These are phyloP conservation scores for Arthrocladium fulminans DNA, from an alignment of 2,329 filamentous ascomycete genomes.

Conservation along the genomic window DNA sequence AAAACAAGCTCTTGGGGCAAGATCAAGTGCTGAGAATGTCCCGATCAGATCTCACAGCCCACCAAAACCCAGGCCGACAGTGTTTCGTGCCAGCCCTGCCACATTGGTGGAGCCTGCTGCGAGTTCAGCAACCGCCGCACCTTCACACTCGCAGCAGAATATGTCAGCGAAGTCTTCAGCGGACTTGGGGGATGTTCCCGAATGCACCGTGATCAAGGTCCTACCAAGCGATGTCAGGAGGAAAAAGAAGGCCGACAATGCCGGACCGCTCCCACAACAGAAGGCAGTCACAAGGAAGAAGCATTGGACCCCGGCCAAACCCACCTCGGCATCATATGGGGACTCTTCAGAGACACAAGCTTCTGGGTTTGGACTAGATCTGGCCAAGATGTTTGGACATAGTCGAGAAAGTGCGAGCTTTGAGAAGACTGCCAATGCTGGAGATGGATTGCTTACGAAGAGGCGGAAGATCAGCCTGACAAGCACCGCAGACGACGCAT, in stretches of 20 bases:
- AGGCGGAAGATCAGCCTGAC: slow-evolving; percentile 18
- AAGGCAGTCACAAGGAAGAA: slow-evolving; percentile 47
- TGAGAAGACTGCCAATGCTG: neutral
- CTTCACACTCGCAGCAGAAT: neutral
- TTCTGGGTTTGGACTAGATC: neutral
- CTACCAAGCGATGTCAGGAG: slow-evolving; percentile 6
- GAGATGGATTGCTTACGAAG: slow-evolving; percentile 12
- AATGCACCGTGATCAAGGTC: slow-evolving; percentile 3
- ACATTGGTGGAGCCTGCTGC: neutral
- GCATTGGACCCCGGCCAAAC: slow-evolving; percentile 60
- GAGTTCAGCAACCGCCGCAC: neutral
- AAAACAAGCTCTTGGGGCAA: slow-evolving; percentile 12
- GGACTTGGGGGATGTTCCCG: slow-evolving; percentile 2
- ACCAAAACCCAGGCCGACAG: slow-evolving; percentile 10
- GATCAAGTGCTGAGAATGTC: slow-evolving; percentile 14
- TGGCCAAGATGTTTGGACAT: neutral
- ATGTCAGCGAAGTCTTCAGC: neutral
- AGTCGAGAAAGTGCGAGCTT: neutral
- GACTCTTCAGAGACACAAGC: neutral
- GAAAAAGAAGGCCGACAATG: slow-evolving; percentile 11
- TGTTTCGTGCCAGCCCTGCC: neutral
- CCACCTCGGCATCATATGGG: neutral
- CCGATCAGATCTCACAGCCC: slow-evolving; percentile 10
- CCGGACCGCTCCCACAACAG: slow-evolving; percentile 27
- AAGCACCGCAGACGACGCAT: neutral